Conservation (phyloP, 2,329 filamentous ascomycete genomes). For the Fusarium sacchari region DNA sequence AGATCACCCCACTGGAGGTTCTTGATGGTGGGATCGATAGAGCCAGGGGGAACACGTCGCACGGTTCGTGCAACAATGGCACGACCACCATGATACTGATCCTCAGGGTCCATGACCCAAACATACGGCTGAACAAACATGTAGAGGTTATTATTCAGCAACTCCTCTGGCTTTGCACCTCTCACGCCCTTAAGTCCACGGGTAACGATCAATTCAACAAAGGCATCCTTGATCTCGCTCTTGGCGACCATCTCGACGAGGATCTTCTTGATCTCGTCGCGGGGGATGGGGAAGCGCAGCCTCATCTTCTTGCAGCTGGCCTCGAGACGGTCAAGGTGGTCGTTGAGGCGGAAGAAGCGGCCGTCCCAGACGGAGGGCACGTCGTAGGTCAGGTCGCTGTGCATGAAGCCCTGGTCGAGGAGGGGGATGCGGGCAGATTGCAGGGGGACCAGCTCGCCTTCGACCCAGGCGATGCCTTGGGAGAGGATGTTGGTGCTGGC, state of each 20-base stretch:
- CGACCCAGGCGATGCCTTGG: slow-evolving; percentile 59
- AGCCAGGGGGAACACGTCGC: slow-evolving; percentile 54
- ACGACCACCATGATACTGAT: slow-evolving; percentile 53
- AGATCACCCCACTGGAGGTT: slow-evolving; percentile 63
- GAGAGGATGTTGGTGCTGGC: slow-evolving; percentile 30
- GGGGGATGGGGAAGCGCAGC: slow-evolving; percentile 53
- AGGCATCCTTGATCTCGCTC: slow-evolving; percentile 60
- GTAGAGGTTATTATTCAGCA: slow-evolving; percentile 57
- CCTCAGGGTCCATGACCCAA: slow-evolving; percentile 60
- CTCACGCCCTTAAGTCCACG: slow-evolving; percentile 57
- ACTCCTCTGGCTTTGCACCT: slow-evolving; percentile 46
- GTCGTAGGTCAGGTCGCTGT: slow-evolving; percentile 63
- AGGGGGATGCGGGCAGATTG: slow-evolving; percentile 60
- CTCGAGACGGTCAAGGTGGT: slow-evolving; percentile 58
- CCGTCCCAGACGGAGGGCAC: slow-evolving; percentile 63
- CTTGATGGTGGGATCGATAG: slow-evolving; percentile 62
- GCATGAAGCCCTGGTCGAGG: slow-evolving; percentile 62
- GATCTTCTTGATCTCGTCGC: slow-evolving; percentile 51
- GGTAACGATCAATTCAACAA: slow-evolving; percentile 62
- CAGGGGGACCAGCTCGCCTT: slow-evolving; percentile 55
- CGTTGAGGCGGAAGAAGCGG: slow-evolving; percentile 61
- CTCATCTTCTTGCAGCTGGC: slow-evolving; percentile 57
- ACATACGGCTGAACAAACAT: slow-evolving; percentile 60
- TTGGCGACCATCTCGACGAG: slow-evolving; percentile 57
- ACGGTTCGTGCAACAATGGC: slow-evolving; percentile 59